phyloP scores from a whole-genome alignment of 805 yeast genomes.

The Debaryomyces tyrocola region DNA sequence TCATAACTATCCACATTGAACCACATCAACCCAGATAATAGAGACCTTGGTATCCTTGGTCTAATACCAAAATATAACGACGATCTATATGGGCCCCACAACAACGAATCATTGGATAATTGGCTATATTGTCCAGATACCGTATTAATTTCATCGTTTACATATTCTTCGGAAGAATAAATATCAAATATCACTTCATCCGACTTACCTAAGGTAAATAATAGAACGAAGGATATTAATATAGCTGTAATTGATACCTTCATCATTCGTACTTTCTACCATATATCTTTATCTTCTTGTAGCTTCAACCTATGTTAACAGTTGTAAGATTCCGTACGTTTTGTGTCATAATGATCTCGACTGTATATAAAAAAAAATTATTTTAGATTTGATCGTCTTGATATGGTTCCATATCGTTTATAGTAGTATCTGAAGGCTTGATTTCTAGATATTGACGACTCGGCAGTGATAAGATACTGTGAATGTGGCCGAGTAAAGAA shows the following conservation, averaged over 20 bases:
- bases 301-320: too few relatives aligned
- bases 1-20: constrained; percentile 59
- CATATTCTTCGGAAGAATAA: constrained; percentile 61
- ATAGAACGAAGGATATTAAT: neutral
- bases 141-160: constrained; percentile 22
- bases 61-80: constrained; percentile 82
- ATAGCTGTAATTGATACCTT: neutral
- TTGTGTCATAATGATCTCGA: neutral
- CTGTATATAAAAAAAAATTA: neutral
- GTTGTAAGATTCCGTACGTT: neutral
- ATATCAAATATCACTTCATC: constrained; percentile 22
- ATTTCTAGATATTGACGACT: neutral
- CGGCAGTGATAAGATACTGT: neutral
- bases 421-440: neutral
- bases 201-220: constrained; percentile 4
- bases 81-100: constrained; percentile 94
- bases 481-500: constrained; percentile 41
- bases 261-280: neutral
- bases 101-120: constrained; percentile 24
- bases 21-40: constrained; percentile 87
- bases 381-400: neutral
- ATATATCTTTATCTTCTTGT: too few relatives aligned
- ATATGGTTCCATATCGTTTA: neutral
- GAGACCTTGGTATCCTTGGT: constrained; percentile 75
- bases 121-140: constrained; percentile 15